Evolutionary conservation across 257 asterid genomes (phyloP), one percentile per base, ranked within the genome.

Genomic region (Nyctanthes arbortristis): DNA sequence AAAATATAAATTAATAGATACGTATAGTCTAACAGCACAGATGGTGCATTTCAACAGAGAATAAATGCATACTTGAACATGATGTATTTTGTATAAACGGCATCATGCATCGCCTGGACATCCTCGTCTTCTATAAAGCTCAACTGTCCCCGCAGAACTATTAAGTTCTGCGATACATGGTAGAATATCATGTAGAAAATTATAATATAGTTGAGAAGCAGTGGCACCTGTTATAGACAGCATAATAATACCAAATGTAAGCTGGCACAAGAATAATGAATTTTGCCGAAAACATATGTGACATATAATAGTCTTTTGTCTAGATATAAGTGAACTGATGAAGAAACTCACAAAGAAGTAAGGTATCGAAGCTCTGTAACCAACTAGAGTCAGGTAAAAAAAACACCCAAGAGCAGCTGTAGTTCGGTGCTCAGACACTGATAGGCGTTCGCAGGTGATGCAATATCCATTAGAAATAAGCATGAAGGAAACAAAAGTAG

Each of bases 381-480:
- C 96, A 66, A 90, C 87, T 55, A 88, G 96, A 63, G 95, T 85
- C 84, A 85, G 76, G 86, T 90, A 93, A 65, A 85, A 84, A 68
- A 88, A 75, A 80, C 85, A 87, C 30, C 85, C 90, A 34, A 88
- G 82, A 49, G 75, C 72, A 28, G 92, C 88, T 52, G 89, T 77
- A 5, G 73, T 77, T 73, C 98, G 88, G 11, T 95, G 85, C 67
- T 90, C 95, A 1, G 83, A 67, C 20, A 90, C 61, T 2, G 97
- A 82, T 18, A 93, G 88, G 13, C 90, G 88, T 67, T 84, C 90
- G 65, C 90, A 85, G 6, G 89, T 90, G 81, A 90, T 93, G 76
- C 93, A 85, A 62, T 90, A 93, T 49, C 97, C 97, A 56, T 85
- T 88, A 30, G 98, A 84, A 67, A 93, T 84, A 68, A 93, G 88